Conservation (phyloP, 768 basidiomycete species). For the Mrakia gelida region DNA sequence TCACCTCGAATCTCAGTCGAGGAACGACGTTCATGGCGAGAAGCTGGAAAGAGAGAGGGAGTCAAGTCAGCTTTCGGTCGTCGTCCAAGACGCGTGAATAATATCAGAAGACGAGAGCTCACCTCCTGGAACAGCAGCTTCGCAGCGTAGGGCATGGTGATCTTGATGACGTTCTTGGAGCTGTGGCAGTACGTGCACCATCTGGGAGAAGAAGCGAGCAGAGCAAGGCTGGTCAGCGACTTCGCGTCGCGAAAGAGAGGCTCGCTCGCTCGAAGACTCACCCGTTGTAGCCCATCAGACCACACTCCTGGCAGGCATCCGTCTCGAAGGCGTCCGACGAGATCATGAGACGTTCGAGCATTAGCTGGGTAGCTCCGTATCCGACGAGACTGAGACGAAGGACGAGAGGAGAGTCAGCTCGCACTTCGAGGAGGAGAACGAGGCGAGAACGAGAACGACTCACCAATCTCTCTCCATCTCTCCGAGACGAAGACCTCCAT, state of each 20-base stretch:
- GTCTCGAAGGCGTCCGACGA: slow-evolving; percentile 98
- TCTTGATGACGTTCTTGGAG: slow-evolving; percentile 89
- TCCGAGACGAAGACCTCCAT: slow-evolving; percentile 92
- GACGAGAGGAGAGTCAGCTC: neutral
- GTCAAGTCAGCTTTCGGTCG: neutral
- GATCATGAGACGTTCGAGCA: slow-evolving; percentile 97
- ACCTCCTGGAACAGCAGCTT: slow-evolving; percentile 54
- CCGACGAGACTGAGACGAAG: slow-evolving; percentile 61
- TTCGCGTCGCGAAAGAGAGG: neutral
- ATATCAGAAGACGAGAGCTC: slow-evolving; percentile 27
- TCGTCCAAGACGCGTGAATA: neutral
- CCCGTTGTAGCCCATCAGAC: slow-evolving; percentile 69
- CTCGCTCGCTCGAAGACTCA: neutral
- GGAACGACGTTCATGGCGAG: slow-evolving; percentile 33
- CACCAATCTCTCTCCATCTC: slow-evolving; percentile 98
- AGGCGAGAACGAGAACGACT: slow-evolving; percentile 23
- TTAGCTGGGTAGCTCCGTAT: slow-evolving; percentile 91
- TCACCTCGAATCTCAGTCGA: slow-evolving; percentile 28
- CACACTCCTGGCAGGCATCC: slow-evolving; percentile 90
- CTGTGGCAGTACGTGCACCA: slow-evolving; percentile 99
- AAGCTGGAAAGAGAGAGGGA: neutral
- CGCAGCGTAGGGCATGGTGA: slow-evolving; percentile 94
- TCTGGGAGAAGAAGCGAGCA: slow-evolving; percentile 11
- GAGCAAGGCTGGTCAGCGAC: no score
- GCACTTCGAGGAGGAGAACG: neutral